phyloP scores from a whole-genome alignment of 2,329 filamentous ascomycete genomes.

The Xylaria sp. region DNA sequence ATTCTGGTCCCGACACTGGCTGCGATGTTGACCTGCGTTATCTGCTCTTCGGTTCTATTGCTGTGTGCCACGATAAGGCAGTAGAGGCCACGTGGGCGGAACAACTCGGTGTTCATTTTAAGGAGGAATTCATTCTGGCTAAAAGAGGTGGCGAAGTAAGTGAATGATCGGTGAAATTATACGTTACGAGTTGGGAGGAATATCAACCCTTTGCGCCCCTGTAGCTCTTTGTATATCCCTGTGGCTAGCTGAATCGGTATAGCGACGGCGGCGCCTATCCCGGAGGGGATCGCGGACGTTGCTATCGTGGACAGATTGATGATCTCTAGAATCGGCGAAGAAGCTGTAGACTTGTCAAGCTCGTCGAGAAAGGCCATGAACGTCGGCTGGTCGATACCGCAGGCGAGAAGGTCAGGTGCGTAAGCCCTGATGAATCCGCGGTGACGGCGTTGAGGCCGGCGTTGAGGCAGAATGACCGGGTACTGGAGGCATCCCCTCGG shows the following conservation, averaged over 20 bases:
- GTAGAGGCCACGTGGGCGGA: conserved; percentile 42
- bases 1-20: neutral
- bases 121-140: conserved; percentile 39
- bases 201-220: conserved; percentile 32
- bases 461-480: conserved; percentile 42
- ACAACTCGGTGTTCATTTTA: conserved; percentile 44
- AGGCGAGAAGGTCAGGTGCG: conserved; percentile 38
- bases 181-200: neutral
- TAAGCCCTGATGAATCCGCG: conserved; percentile 45
- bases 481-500: conserved; percentile 30
- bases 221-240: conserved; percentile 31
- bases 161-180: neutral
- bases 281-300: conserved; percentile 18
- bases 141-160: neutral
- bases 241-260: conserved; percentile 29
- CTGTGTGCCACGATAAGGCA: conserved; percentile 42
- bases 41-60: conserved; percentile 18
- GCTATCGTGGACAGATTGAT: conserved; percentile 18
- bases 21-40: conserved; percentile 12
- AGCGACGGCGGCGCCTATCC: conserved; percentile 11
- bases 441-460: conserved; percentile 39
- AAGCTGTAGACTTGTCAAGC: conserved; percentile 35
- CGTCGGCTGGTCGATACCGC: conserved; percentile 40
- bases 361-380: conserved; percentile 43
- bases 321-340: conserved; percentile 20